Percentiles rank a stretch among this genome's conserved stretches.
Conservation (phyloP, 129 eudicot genomes). For the Saposhnikovia divaricata region DNA sequence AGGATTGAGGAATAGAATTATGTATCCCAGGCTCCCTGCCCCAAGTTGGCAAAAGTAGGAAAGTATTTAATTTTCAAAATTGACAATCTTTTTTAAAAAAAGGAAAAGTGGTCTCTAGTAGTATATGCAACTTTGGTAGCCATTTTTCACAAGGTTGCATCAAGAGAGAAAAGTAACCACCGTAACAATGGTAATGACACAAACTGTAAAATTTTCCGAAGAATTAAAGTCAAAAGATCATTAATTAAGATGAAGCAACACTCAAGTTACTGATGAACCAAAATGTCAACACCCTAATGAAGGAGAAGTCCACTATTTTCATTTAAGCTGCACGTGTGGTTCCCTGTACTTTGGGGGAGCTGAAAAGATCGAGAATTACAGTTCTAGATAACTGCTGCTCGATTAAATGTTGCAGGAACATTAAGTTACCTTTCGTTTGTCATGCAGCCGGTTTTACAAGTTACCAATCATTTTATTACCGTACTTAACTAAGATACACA, state of each 20-base stretch:
- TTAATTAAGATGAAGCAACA: neutral
- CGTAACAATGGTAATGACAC: neutral
- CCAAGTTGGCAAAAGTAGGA: no score
- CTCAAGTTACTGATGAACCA: neutral
- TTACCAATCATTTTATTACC: neutral
- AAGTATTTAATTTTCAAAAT: no score
- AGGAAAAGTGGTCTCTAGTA: no score
- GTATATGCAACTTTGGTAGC: no score
- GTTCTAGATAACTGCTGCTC: neutral
- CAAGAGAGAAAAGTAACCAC: no score
- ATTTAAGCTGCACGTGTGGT: slow-evolving; percentile 1
- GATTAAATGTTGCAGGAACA: neutral
- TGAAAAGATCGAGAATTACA: neutral
- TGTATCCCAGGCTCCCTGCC: no score
- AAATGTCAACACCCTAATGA: neutral
- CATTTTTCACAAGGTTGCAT: no score
- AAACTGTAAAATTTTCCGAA: neutral
- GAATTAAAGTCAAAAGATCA: neutral
- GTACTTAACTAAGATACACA: neutral
- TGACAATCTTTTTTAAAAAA: no score
- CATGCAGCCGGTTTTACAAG: slow-evolving; percentile 1
- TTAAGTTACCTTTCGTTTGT: neutral
- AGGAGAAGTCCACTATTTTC: neutral
- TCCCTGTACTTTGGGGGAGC: neutral
- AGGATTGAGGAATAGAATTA: no score